These are phyloP conservation scores for Acaromyces ingoldii DNA, from an alignment of 1,284 basidiomycete genomes.

Conservation along the genomic window DNA sequence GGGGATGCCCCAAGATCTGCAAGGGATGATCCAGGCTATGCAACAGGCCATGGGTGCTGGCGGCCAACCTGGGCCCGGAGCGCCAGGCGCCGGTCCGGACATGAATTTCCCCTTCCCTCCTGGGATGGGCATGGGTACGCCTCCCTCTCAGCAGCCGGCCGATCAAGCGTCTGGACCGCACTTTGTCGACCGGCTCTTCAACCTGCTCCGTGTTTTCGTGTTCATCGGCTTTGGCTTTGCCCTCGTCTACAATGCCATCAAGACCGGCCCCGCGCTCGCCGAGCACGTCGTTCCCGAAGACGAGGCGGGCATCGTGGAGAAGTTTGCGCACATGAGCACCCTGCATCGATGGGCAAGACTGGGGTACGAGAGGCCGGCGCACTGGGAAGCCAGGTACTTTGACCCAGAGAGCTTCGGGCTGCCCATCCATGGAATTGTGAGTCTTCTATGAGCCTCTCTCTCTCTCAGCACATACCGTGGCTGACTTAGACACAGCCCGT, in stretches of 20 bases:
- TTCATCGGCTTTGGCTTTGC: conserved; percentile 7
- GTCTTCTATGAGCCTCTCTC: too few relatives aligned
- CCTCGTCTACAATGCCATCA: conserved; percentile 8
- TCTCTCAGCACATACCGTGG: neutral
- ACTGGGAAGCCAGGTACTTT: conserved; percentile 1
- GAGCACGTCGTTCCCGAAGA: neutral
- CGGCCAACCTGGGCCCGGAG: conserved; percentile 9
- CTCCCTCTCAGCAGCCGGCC: neutral
- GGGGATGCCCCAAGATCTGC: conserved; percentile 10
- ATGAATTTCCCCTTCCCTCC: neutral
- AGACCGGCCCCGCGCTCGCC: neutral
- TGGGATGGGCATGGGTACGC: neutral
- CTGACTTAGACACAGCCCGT: conserved; percentile 33
- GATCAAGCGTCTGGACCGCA: conserved; percentile 3
- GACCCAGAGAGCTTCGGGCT: conserved; percentile 5
- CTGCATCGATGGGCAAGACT: conserved; percentile 35
- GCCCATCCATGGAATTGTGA: conserved; percentile 6
- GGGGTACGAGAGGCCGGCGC: conserved; percentile 22
- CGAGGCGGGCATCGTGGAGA: neutral
- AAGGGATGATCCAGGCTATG: conserved; percentile 6
- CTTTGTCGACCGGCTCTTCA: conserved; percentile 6
- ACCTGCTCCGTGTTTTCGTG: conserved; percentile 6
- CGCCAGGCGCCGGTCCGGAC: neutral
- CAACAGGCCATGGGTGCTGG: conserved; percentile 3
- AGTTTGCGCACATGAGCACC: conserved; percentile 6